These are phyloP conservation scores for Monilinia laxa DNA, from an alignment of 2,329 filamentous ascomycete species.

Conservation along the genomic window DNA sequence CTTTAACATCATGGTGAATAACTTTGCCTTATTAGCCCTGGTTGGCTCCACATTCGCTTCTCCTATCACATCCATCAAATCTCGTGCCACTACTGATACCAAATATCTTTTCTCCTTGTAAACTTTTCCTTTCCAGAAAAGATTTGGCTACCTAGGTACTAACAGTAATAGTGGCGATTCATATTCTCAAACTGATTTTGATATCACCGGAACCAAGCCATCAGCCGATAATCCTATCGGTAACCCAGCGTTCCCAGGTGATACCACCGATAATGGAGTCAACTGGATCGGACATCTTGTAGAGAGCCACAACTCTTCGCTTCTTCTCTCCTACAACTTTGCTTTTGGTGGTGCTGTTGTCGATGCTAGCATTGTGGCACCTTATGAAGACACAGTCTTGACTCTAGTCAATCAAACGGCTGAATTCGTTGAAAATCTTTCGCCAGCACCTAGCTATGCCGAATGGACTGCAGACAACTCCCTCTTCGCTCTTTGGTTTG, in stretches of 20 bases:
- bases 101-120: conserved; percentile 22
- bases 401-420: conserved; percentile 41
- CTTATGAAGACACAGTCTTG: conserved; percentile 33
- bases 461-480: conserved; percentile 45
- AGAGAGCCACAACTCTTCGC: conserved; percentile 43
- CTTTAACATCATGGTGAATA: conserved; percentile 1
- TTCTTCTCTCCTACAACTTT: conserved; percentile 50
- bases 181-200: conserved; percentile 41
- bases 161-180: conserved; percentile 39
- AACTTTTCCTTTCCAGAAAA: neutral
- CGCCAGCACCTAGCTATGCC: conserved; percentile 39
- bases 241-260: conserved; percentile 41
- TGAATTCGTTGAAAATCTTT: conserved; percentile 43
- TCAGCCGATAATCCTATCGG: conserved; percentile 39
- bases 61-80: neutral
- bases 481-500: conserved; percentile 52
- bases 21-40: conserved; percentile 16
- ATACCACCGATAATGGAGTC: conserved; percentile 29
- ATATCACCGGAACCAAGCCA: conserved; percentile 36
- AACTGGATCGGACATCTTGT: conserved; percentile 49
- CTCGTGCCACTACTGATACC: conserved; percentile 1
- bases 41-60: conserved; percentile 19
- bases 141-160: neutral
- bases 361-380: conserved; percentile 37
- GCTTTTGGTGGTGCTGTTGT: conserved; percentile 45